Evolutionary conservation across 352 stramenopile genomes (phyloP).

Genomic region (Phytophthora quininea): DNA sequence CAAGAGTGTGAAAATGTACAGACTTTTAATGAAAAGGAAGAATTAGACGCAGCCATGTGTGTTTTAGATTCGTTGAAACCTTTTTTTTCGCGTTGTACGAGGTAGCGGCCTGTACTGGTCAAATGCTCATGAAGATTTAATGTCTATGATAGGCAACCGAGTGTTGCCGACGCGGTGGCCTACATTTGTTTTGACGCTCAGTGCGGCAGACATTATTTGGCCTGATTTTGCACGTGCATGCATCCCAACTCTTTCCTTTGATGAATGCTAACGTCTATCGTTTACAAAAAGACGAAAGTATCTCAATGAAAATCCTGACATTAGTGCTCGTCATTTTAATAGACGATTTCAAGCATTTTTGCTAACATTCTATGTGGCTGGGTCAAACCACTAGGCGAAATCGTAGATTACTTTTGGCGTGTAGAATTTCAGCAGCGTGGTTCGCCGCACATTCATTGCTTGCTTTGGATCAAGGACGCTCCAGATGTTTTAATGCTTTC

Average conservation of each 20-base stretch:
- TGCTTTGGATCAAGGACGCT: conserved; percentile 22
- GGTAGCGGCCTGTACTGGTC: conserved; percentile 5
- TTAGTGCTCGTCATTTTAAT: conserved; percentile 25
- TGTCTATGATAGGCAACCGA: conserved; percentile 4
- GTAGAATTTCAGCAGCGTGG: conserved; percentile 21
- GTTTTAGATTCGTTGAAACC: conserved; percentile 1
- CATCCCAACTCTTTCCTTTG: conserved; percentile 4
- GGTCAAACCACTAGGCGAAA: conserved; percentile 10
- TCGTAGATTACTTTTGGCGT: conserved; percentile 20
- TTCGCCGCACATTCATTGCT: conserved; percentile 24
- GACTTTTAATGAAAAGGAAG: neutral
- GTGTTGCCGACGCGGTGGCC: conserved; percentile 5
- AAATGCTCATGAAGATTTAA: neutral
- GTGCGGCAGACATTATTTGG: conserved; percentile 25
- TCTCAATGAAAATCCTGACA: conserved; percentile 21
- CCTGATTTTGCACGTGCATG: conserved; percentile 28
- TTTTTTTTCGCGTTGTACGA: conserved; percentile 4
- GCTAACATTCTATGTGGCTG: neutral
- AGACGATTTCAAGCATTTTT: conserved; percentile 25
- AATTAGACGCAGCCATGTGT: neutral
- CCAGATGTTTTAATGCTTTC: conserved; percentile 6
- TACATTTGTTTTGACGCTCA: conserved; percentile 27
- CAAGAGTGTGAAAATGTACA: neutral
- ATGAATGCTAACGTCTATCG: neutral
- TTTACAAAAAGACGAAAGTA: neutral